Percentiles rank a stretch among this genome's conserved stretches.
Conservation (phyloP, 78 protist species). For the Cavenderia fasciculata region DNA sequence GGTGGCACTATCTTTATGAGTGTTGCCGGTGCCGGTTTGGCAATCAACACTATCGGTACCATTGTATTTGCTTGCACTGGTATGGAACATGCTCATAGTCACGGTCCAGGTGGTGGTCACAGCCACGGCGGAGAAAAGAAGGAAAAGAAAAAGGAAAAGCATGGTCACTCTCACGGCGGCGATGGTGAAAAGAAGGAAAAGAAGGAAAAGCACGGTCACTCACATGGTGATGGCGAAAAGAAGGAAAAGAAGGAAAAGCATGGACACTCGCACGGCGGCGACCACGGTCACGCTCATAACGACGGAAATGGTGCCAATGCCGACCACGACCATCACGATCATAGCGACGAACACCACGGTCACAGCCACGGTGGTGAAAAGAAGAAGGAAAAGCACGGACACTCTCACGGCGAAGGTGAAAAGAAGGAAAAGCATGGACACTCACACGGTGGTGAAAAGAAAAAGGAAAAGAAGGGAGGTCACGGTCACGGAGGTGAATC, state of each 20-base stretch:
- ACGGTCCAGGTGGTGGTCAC: conserved; percentile 79
- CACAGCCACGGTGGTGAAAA: not conserved
- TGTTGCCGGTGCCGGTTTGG: conserved; percentile 87
- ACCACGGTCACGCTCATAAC: not conserved
- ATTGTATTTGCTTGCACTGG: conserved; percentile 77
- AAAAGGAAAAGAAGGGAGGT: conserved; percentile 31
- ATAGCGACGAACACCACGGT: conserved; percentile 17
- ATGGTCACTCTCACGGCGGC: conserved; percentile 63
- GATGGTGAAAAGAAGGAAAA: not conserved
- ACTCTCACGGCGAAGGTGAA: conserved; percentile 17
- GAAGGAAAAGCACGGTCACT: conserved; percentile 47
- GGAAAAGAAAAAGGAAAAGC: conserved; percentile 30
- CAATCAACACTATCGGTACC: conserved; percentile 83
- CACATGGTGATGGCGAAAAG: conserved; percentile 30
- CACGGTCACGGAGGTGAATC: conserved; percentile 38
- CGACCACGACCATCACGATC: conserved; percentile 2
- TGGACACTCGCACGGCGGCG: conserved; percentile 52
- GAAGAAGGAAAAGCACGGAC: conserved; percentile 35
- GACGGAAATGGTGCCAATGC: not conserved
- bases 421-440: conserved; percentile 45
- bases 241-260: conserved; percentile 25
- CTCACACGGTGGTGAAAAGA: conserved; percentile 19
- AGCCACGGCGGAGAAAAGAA: conserved; percentile 56
- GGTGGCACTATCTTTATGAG: conserved; percentile 67
- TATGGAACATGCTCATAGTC: conserved; percentile 79